Evolutionary conservation across 2,329 filamentous ascomycete species (phyloP).

Genomic region (Penicillium hordei): DNA sequence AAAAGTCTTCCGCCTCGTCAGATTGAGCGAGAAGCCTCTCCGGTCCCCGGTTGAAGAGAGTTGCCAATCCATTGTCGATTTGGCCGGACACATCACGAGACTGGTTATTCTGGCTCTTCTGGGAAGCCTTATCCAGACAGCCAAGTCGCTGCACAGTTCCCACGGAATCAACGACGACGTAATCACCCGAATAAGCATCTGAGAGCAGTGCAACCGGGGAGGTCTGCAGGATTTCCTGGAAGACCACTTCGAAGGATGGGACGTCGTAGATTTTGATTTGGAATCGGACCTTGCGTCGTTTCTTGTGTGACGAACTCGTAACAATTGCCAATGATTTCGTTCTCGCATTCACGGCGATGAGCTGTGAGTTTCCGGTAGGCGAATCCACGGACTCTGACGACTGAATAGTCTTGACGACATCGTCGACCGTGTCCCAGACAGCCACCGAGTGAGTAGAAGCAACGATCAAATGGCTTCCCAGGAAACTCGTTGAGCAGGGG

Average conservation of each 20-base stretch:
- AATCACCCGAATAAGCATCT: slow-evolving; percentile 65
- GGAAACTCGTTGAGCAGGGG: slow-evolving; percentile 67
- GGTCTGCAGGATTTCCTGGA: slow-evolving; percentile 55
- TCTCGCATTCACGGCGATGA: slow-evolving; percentile 66
- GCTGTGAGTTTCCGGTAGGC: slow-evolving; percentile 19
- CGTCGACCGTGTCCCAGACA: slow-evolving; percentile 81
- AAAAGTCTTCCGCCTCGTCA: slow-evolving; percentile 19
- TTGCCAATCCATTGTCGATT: slow-evolving; percentile 34
- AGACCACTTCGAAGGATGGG: slow-evolving; percentile 58
- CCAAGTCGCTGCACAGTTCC: slow-evolving; percentile 63
- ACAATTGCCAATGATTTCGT: slow-evolving; percentile 67
- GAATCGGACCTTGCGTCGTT: slow-evolving; percentile 46
- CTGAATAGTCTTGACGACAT: slow-evolving; percentile 68
- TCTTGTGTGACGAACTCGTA: slow-evolving; percentile 47
- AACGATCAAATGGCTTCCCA: slow-evolving; percentile 72
- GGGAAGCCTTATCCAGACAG: slow-evolving; percentile 26
- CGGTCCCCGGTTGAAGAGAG: slow-evolving; percentile 33
- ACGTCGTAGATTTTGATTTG: slow-evolving; percentile 67
- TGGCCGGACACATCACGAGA: slow-evolving; percentile 25
- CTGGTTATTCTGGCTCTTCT: slow-evolving; percentile 22
- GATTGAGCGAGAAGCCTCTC: slow-evolving; percentile 9
- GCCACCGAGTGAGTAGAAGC: slow-evolving; percentile 67
- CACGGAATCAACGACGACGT: slow-evolving; percentile 71
- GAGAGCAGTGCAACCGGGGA: slow-evolving; percentile 68
- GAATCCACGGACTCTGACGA: slow-evolving; percentile 45